phyloP scores from a whole-genome alignment of 495 filamentous ascomycete genomes.

The Pyrenopolyporus hunteri region DNA sequence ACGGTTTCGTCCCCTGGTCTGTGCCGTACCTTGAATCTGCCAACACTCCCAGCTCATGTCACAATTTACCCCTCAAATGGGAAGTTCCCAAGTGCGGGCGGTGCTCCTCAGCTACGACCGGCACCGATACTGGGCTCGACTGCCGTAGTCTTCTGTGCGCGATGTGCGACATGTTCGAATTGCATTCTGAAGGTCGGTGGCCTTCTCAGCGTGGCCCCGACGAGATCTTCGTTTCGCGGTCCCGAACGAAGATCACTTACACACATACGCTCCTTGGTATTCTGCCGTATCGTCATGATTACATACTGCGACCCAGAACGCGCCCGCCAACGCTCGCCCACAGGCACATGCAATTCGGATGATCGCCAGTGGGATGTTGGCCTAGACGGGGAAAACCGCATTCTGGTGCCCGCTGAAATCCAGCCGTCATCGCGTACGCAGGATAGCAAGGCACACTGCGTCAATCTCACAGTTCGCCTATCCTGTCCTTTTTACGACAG shows the following conservation, averaged over 20 bases:
- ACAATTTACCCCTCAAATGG: conserved; percentile 27
- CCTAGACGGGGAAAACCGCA: conserved; percentile 15
- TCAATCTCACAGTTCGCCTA: conserved; percentile 20
- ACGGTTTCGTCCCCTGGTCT: conserved; percentile 27
- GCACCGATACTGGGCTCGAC: not conserved
- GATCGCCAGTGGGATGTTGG: not conserved
- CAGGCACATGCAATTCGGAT: conserved; percentile 9
- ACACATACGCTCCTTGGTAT: not conserved
- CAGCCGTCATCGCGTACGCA: not conserved
- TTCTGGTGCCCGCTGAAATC: conserved; percentile 1
- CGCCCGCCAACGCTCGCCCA: no score
- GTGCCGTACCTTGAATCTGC: conserved; percentile 17
- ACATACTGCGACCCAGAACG: conserved; percentile 9
- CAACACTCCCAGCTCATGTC: conserved; percentile 19
- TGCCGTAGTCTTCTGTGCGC: not conserved
- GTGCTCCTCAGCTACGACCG: not conserved
- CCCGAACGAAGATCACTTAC: not conserved
- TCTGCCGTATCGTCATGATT: conserved; percentile 11
- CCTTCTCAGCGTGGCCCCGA: not conserved
- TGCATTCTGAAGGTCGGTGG: conserved; percentile 4
- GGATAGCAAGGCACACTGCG: conserved; percentile 16
- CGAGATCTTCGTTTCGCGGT: not conserved
- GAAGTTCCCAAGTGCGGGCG: conserved; percentile 8
- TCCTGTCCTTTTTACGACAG: conserved; percentile 18
- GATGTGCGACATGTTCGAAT: no score